phyloP scores from a whole-genome alignment of 352 stramenopile genomes.

The Globisporangium perplexum region DNA sequence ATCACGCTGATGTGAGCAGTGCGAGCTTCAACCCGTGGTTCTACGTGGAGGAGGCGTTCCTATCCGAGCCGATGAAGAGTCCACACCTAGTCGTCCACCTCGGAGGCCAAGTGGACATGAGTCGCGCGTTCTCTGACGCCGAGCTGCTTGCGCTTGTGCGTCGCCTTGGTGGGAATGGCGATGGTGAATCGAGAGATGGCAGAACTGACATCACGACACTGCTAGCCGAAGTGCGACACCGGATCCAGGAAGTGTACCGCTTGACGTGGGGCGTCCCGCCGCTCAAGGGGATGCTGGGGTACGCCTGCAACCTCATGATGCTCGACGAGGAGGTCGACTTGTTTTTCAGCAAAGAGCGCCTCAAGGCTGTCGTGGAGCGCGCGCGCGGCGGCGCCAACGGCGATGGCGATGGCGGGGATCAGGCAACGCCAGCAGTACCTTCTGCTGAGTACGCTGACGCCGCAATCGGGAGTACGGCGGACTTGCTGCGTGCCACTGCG shows the following conservation, averaged over 20 bases:
- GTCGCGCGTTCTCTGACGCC: constrained; percentile 27
- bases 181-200: not conserved
- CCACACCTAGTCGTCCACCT: constrained; percentile 51
- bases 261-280: constrained; percentile 45
- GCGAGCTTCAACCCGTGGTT: constrained; percentile 65
- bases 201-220: not conserved
- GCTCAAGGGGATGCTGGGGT: constrained; percentile 36
- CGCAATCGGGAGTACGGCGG: constrained; percentile 19
- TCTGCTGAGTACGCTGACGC: constrained; percentile 9
- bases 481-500: constrained; percentile 26
- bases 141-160: constrained; percentile 30
- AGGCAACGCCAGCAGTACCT: not conserved
- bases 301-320: constrained; percentile 65
- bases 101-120: constrained; percentile 59
- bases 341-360: constrained; percentile 36
- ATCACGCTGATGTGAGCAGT: constrained; percentile 20
- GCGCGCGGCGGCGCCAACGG: not conserved
- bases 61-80: constrained; percentile 48
- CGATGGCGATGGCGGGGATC: not conserved
- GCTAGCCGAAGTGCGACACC: constrained; percentile 27
- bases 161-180: not conserved
- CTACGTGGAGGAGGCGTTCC: constrained; percentile 33
- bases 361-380: constrained; percentile 5
- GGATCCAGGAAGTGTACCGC: constrained; percentile 71
- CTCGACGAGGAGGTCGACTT: constrained; percentile 51